Base-by-base conservation (phyloP, 1,139 yeast species). In the Kluyveromyces marxianus region DNA sequence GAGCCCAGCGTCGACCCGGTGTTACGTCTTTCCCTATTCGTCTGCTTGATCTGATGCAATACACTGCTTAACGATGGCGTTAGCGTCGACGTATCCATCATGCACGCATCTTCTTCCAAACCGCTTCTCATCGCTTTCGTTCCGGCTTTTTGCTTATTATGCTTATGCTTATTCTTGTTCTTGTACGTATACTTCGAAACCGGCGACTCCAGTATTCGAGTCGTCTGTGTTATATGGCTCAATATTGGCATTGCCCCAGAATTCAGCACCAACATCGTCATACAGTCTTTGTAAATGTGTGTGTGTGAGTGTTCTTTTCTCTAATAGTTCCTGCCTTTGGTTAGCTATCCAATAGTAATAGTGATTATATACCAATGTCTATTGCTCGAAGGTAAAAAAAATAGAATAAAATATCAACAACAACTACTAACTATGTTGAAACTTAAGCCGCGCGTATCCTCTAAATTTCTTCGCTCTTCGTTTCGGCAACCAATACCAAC, bases 11-110 rank as follows among this genome's bases (percentile, higher is more conserved):
- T 37, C 8, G 41, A 37, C n/a, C 25, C 38, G 14, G 43, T 34
- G n/a, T 32, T 27, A 27, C 43, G 10, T 26, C 38, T 33, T 5
- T 25, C 33, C 10, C 37, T 25, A 8, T 14, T 24, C 25, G 33
- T n/a, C 7, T 40, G 25, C 33, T 40, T 40, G 24, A 34, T 40
- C 44, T 49, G 51, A 25, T 46, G 37, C 43, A 46, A 38, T 21
- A 49, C 51, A 32, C 49, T 46, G 25, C 44, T 41, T 44, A 49
- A 37, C 35, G 51, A 49, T 26, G 49, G 51, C 7, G 51, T 49
- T 36, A 47, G 27, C n/a, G 43, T 24, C 7, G 32, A 25, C 25
- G 29, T 10, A 25, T 33, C 33, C 3, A 35, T 24, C 37, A 27
- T 7, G 25, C n/a, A 3, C 3, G 14, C 26, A 8, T 39, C 42